Evolutionary conservation across 2,329 filamentous ascomycete species (phyloP), one percentile per base, ranked within the genome.

Genomic region (Ilyonectria destructans): DNA sequence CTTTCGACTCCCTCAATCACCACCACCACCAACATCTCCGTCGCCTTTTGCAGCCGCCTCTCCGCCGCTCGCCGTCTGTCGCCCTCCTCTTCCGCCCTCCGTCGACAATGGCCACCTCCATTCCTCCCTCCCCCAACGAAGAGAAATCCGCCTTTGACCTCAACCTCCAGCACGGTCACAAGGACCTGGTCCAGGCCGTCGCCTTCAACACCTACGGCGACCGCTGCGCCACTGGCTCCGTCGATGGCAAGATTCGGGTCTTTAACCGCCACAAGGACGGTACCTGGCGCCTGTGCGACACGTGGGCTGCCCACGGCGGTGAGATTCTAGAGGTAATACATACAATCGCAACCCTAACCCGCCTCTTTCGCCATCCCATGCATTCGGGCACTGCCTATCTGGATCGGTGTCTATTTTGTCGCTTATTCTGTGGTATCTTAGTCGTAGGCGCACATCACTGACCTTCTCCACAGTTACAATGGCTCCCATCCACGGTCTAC

Each of bases 151-250:
- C 81, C 54, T 88, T 90, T 71, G 86, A 89, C 67, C 82, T 87
- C 69, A 89, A 93, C 74, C 88, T 94, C 75, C 88, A 91, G 68
- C 91, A 94, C 79, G 91, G 91, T 74, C 92, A 95, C 81, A 89
- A 90, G 76, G 93, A 97, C 79, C 87, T 96, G 51, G 93, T 97
- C 58, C 91, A 95, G 71, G 92, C 94, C 62, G 91, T 96, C 69
- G 92, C 94, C 73, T 97, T 97, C 87, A 98, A 98, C 81, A 91
- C 91, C 73, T 97, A 97, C 80, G 96, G 95, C 74, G 95, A 94
- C 76, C 93, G 95, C 74, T 95, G 96, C 85, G 93, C 95, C 48
- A 96, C 95, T 3, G 95, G 94, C 37, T 96, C 94, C 19, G 93
- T 96, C 19, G 96, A 98, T 80, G 96, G 97, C 80, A 94, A 93